Percentiles rank a stretch among this genome's conserved stretches.
Evolutionary conservation across 176 grass and related monocot genomes (phyloP).

Genomic region (Carex parvula): DNA sequence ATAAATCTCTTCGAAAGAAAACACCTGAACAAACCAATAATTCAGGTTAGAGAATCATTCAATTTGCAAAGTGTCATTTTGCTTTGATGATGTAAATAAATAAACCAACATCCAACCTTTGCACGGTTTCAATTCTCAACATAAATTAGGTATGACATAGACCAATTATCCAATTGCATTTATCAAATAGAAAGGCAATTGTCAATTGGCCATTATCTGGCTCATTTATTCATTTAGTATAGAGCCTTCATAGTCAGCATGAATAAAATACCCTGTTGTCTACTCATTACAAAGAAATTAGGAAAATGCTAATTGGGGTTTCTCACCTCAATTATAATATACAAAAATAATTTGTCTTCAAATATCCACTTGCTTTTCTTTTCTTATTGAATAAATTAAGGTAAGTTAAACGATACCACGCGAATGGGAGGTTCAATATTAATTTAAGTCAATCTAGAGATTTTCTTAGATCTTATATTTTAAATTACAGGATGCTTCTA

Average conservation of each 20-base stretch:
- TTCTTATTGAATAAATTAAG: neutral
- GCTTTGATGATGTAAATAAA: slow-evolving; percentile 5
- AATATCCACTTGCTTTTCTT: neutral
- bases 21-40: neutral
- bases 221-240: slow-evolving; percentile 1
- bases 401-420: neutral
- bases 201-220: neutral
- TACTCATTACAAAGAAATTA: neutral
- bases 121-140: neutral
- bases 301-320: neutral
- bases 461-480: neutral
- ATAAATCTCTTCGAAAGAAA: neutral
- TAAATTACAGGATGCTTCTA: neutral
- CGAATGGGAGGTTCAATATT: neutral
- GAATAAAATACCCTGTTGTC: neutral
- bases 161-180: slow-evolving; percentile 1
- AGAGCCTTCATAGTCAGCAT: neutral
- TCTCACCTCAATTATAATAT: neutral
- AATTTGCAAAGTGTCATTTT: slow-evolving; percentile 3
- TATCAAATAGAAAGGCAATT: neutral
- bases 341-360: neutral
- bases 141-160: neutral
- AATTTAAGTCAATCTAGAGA: neutral
- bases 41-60: neutral
- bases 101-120: neutral